phyloP scores from a whole-genome alignment of 345 rosid species.

The rapeseed (Brassica napus) region DNA sequence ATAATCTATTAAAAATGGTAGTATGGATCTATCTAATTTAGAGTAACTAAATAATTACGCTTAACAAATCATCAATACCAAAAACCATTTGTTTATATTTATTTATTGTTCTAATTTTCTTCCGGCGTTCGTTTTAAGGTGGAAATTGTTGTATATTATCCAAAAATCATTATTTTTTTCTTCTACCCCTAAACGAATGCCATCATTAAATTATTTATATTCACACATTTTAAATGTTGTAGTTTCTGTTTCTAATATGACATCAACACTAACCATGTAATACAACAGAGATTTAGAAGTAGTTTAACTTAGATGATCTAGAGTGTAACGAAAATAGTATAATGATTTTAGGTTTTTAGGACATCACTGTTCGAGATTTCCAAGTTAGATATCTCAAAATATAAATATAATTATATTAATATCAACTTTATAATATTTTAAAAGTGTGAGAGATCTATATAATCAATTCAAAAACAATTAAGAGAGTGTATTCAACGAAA shows the following conservation, averaged over 20 bases:
- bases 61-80: neutral
- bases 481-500: neutral
- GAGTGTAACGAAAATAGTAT: neutral
- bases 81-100: neutral
- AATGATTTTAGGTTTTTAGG: conserved; percentile 9
- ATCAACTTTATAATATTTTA: neutral
- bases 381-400: neutral
- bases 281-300: neutral
- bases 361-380: neutral
- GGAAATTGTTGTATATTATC: neutral
- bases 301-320: neutral
- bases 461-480: neutral
- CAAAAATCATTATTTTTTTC: neutral
- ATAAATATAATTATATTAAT: neutral
- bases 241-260: neutral
- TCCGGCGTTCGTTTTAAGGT: neutral
- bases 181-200: neutral
- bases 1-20: too few relatives aligned
- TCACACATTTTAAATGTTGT: neutral
- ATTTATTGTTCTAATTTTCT: neutral
- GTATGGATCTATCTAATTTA: too few relatives aligned
- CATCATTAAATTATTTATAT: neutral
- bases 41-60: too few relatives aligned
- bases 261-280: conserved; percentile 4
- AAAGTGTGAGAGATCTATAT: neutral